Evolutionary conservation across 1,139 yeast species (phyloP), one percentile per base, ranked within the genome.

Genomic region (Lodderomyces pseudojiufengensis): DNA sequence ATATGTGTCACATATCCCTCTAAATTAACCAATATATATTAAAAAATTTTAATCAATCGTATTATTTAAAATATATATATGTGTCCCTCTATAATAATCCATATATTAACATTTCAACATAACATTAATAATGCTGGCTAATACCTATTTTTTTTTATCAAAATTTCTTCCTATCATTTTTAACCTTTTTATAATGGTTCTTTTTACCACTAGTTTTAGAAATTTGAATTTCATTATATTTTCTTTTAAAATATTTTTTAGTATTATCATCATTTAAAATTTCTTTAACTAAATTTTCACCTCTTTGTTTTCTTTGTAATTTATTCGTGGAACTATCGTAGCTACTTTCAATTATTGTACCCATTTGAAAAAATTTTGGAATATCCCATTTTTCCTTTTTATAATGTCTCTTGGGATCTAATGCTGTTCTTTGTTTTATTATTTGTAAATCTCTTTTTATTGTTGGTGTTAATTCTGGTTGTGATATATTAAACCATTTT

Each of bases 381-480:
- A 76, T 70, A 38, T 73, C 73, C 83, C 95, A 85, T 44, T 80
- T 82, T 40, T 84, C 94, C 58, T 86, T 86, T 61, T 85, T 87
- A 62, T 92, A 92, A 61, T 88, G 96, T 51, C 97, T 77, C 61
- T 92, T 92, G 4, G 97, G 97, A 55, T 92, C 98, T 45, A 92
- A 71, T 13, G 92, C 96, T 44, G 84, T 81, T 61, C 98, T 79
- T 66, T 90, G 86, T 52, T 86, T 82, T 40, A 92, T 70, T 23
- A 92, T 64, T 54, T 79, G 70, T 49, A 94, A 59, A 57, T 92
- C 97, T 41, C 95, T 71, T 52, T 83, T 84, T 23, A 85, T 56
- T 32, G 73, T 74, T 2, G 83, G 78, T 0, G 95, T 85, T 46
- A 88, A 61, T 49, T 86, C 95, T 2, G 85, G 81, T 45, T 79